phyloP scores from a whole-genome alignment of 805 yeast genomes.

The Candida argentea region DNA sequence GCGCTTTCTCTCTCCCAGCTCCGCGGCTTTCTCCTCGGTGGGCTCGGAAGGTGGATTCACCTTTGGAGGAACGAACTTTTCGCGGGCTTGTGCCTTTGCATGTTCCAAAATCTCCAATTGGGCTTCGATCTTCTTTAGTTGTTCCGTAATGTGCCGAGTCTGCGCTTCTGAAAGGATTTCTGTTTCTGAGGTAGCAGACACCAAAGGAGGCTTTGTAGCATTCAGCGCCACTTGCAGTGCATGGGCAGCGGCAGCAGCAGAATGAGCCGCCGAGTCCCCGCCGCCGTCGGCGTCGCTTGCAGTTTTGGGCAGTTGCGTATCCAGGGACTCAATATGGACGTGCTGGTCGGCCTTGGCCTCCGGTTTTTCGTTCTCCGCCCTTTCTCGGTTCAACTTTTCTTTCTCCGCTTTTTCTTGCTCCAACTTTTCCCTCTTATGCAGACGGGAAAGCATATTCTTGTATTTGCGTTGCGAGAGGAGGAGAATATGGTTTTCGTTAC shows the following conservation, averaged over 20 bases:
- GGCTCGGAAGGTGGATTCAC: conserved; percentile 2
- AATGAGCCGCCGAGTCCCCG: conserved; percentile 2
- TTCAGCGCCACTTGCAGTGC: background rate
- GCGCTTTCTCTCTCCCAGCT: conserved; percentile 14
- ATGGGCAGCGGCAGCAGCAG: background rate
- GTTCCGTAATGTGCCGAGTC: conserved; percentile 19
- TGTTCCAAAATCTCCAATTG: conserved; percentile 28
- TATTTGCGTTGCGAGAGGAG: conserved; percentile 49
- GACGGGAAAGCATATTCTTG: conserved; percentile 35
- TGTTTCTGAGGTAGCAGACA: no score
- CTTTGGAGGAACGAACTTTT: conserved; percentile 15
- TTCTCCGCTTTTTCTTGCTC: conserved; percentile 5
- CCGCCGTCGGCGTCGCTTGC: conserved; percentile 6
- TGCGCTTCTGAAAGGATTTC: conserved; percentile 25
- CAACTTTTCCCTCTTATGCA: conserved; percentile 31
- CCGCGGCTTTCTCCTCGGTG: background rate
- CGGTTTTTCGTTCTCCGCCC: conserved; percentile 2
- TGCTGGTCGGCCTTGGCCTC: conserved; percentile 5
- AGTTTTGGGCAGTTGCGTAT: no score
- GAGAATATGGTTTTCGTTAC: conserved; percentile 63
- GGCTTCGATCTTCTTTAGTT: conserved; percentile 27
- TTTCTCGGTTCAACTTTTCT: no score
- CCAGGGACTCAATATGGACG: conserved; percentile 5
- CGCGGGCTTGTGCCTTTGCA: conserved; percentile 25
- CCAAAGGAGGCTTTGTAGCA: conserved; percentile 12